Conservation (phyloP, 2,329 filamentous ascomycete species). For the Apiospora saccharicola region DNA sequence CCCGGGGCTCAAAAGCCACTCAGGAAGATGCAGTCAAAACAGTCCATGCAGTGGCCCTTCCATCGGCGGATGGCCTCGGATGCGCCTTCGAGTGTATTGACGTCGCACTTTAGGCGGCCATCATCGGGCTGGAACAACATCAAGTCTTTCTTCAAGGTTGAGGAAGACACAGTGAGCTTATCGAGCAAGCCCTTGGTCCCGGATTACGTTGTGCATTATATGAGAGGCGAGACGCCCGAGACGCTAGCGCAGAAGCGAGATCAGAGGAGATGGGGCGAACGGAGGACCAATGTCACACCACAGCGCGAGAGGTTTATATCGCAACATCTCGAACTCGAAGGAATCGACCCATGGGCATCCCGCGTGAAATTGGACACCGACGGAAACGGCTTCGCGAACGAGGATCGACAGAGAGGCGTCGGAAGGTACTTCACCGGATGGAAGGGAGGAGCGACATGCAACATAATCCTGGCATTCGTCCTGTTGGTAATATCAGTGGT, state of each 20-base stretch:
- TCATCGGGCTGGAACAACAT: slow-evolving; percentile 30
- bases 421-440: slow-evolving; percentile 50
- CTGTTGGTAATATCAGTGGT: slow-evolving; percentile 47
- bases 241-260: slow-evolving; percentile 55
- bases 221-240: slow-evolving; percentile 63
- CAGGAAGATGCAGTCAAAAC: slow-evolving; percentile 33
- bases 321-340: slow-evolving; percentile 46
- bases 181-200: slow-evolving; percentile 55
- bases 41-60: slow-evolving; percentile 35
- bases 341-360: slow-evolving; percentile 38
- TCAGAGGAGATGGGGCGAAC: slow-evolving; percentile 43
- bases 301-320: slow-evolving; percentile 42
- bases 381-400: slow-evolving; percentile 35
- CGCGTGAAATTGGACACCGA: slow-evolving; percentile 32
- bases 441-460: slow-evolving; percentile 56
- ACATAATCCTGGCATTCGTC: slow-evolving; percentile 50
- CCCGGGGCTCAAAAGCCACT: slow-evolving; percentile 12
- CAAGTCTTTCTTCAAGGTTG: slow-evolving; percentile 37
- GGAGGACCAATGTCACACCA: slow-evolving; percentile 43
- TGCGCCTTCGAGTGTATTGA: slow-evolving; percentile 25
- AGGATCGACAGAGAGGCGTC: slow-evolving; percentile 40
- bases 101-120: slow-evolving; percentile 19
- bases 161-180: slow-evolving; percentile 43
- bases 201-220: slow-evolving; percentile 63
- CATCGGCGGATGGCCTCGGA: slow-evolving; percentile 38